These are phyloP conservation scores for Solanum clarkiae DNA, from an alignment of 257 asterid genomes.

Conservation along the genomic window DNA sequence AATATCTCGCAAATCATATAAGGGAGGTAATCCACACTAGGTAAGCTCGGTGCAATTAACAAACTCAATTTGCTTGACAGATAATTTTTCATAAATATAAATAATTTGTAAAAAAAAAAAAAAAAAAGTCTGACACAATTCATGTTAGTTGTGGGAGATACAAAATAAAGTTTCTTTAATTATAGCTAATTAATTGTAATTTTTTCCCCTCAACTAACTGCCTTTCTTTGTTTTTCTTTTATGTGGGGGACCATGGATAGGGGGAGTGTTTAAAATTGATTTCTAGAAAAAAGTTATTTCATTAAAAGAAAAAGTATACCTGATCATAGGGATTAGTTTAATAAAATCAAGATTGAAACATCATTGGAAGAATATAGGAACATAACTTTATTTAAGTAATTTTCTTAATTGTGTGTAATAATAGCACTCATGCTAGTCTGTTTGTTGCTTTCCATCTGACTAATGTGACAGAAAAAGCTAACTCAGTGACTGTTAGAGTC, in stretches of 20 bases:
- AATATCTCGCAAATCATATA: too few relatives aligned
- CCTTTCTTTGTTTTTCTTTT: neutral
- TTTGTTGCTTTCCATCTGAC: neutral
- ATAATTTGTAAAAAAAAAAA: neutral
- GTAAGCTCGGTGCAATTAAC: too few relatives aligned
- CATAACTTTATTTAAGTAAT: neutral
- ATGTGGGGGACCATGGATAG: neutral
- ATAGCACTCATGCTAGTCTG: neutral
- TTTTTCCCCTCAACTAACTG: neutral
- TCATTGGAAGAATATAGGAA: neutral
- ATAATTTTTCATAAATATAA: neutral
- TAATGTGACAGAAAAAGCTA: neutral
- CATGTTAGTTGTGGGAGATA: rapidly evolving
- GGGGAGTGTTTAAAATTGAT: neutral
- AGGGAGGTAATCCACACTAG: too few relatives aligned
- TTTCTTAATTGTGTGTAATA: neutral
- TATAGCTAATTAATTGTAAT: neutral
- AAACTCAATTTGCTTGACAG: neutral
- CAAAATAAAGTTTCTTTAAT: neutral
- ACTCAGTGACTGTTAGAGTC: too few relatives aligned
- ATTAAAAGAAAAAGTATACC: neutral
- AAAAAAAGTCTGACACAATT: neutral
- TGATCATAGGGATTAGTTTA: neutral
- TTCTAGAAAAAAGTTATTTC: neutral
- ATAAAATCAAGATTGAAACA: neutral